phyloP scores from a whole-genome alignment of 345 rosid species.

The Gossypium bickii region DNA sequence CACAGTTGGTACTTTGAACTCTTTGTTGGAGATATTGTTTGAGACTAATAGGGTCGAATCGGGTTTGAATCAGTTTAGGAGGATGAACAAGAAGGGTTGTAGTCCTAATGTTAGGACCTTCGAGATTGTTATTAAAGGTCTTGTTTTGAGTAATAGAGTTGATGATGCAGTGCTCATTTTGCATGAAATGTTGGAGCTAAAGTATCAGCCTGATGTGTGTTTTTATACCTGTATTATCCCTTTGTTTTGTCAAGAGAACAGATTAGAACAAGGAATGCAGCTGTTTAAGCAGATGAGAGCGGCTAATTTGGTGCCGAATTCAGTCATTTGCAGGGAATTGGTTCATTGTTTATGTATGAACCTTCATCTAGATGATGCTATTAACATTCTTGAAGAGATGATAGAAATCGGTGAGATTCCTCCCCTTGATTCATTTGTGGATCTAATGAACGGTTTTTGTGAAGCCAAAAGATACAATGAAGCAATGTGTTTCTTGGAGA shows the following conservation, averaged over 20 bases:
- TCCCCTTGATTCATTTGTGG: constrained; percentile 23
- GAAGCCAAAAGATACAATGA: constrained; percentile 27
- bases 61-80: constrained; percentile 48
- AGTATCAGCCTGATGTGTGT: constrained; percentile 25
- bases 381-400: constrained; percentile 38
- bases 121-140: constrained; percentile 44
- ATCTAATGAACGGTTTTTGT: constrained; percentile 40
- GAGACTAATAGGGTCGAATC: constrained; percentile 31
- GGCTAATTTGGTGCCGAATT: constrained; percentile 27
- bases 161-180: constrained; percentile 37
- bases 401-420: constrained; percentile 26
- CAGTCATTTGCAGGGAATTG: constrained; percentile 26
- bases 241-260: constrained; percentile 38
- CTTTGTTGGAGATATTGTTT: constrained; percentile 42
- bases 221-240: constrained; percentile 37
- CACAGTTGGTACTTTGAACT: constrained; percentile 41
- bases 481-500: constrained; percentile 40
- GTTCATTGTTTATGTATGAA: constrained; percentile 36
- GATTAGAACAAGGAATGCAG: constrained; percentile 30
- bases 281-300: constrained; percentile 44
- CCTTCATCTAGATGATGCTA: constrained; percentile 36
- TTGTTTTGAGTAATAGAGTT: constrained; percentile 23
- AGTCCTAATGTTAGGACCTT: constrained; percentile 41
- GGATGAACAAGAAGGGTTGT: constrained; percentile 46
- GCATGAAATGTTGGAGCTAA: constrained; percentile 35